phyloP scores from a whole-genome alignment of 2,329 filamentous ascomycete genomes.

The Aureobasidium mangrovei region DNA sequence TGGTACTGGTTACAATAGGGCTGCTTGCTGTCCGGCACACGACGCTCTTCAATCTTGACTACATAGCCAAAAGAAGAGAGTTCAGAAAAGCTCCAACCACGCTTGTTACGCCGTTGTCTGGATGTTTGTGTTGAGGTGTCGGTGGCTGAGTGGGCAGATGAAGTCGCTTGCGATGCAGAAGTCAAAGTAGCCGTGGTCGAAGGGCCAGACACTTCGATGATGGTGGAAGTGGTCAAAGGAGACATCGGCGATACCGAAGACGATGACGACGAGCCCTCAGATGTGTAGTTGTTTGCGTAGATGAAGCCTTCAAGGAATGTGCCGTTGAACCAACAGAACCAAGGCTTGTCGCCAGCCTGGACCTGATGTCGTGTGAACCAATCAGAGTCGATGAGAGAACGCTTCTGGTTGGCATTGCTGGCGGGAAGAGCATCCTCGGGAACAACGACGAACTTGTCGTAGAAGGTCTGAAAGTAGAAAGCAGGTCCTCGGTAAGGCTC shows the following conservation, averaged over 20 bases:
- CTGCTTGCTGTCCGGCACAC: conserved; percentile 38
- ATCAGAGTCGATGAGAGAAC: conserved; percentile 14
- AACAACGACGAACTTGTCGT: conserved; percentile 57
- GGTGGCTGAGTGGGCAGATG: not conserved
- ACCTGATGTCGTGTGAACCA: conserved; percentile 34
- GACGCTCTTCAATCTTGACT: conserved; percentile 58
- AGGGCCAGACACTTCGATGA: conserved; percentile 11
- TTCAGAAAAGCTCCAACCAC: conserved; percentile 4
- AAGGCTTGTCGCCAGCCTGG: conserved; percentile 51
- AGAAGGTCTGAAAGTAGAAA: conserved; percentile 52
- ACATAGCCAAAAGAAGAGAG: conserved; percentile 38
- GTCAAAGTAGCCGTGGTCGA: conserved; percentile 20
- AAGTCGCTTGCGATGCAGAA: not conserved
- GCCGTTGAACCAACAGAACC: conserved; percentile 63
- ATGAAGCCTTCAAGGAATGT: conserved; percentile 60
- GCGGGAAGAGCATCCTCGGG: conserved; percentile 28
- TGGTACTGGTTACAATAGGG: conserved; percentile 60
- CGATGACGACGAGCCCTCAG: conserved; percentile 8
- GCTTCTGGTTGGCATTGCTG: conserved; percentile 20
- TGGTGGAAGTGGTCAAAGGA: conserved; percentile 14
- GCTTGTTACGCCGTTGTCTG: not conserved
- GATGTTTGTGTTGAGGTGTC: not conserved
- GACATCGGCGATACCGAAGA: conserved; percentile 14
- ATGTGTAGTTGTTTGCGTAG: conserved; percentile 36
- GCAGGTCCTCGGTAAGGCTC: conserved; percentile 51